Conservation (phyloP, 176 grass and related monocot genomes). For the Elaeis guineensis region DNA sequence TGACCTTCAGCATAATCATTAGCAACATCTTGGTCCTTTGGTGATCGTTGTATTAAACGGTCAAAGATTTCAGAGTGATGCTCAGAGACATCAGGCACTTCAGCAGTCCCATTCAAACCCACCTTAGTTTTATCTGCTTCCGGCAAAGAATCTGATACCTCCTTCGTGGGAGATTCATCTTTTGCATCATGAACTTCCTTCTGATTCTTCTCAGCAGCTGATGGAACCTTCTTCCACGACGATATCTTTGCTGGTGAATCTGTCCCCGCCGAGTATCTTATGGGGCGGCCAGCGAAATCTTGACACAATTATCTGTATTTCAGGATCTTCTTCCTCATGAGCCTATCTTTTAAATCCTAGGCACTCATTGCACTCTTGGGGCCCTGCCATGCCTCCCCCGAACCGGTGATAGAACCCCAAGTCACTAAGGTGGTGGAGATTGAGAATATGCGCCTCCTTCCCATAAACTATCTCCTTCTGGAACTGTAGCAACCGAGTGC, state of each 20-base stretch:
- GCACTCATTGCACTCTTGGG: conserved; percentile 51
- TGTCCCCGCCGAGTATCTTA: conserved; percentile 2
- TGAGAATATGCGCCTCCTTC: conserved; percentile 31
- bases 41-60: conserved; percentile 1
- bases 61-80: conserved; percentile 37
- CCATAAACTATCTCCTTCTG: conserved; percentile 48
- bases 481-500: conserved; percentile 87
- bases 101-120: conserved; percentile 40
- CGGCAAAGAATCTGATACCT: conserved; percentile 21
- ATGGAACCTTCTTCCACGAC: conserved; percentile 96
- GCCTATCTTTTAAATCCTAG: conserved; percentile 48
- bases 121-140: conserved; percentile 30
- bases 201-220: conserved; percentile 64
- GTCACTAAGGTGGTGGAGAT: conserved; percentile 83
- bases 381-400: conserved; percentile 26
- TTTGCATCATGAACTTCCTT: conserved; percentile 14
- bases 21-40: conserved; percentile 13
- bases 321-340: conserved; percentile 53
- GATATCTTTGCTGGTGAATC: conserved; percentile 57
- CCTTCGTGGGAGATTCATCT: conserved; percentile 29
- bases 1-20: conserved; percentile 29
- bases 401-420: conserved; percentile 56
- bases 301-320: conserved; percentile 55
- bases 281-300: conserved; percentile 40
- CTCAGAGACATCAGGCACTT: conserved; percentile 38